Evolutionary conservation across 139 green algal species (phyloP).

Genomic region (Picochlorum sp.): DNA sequence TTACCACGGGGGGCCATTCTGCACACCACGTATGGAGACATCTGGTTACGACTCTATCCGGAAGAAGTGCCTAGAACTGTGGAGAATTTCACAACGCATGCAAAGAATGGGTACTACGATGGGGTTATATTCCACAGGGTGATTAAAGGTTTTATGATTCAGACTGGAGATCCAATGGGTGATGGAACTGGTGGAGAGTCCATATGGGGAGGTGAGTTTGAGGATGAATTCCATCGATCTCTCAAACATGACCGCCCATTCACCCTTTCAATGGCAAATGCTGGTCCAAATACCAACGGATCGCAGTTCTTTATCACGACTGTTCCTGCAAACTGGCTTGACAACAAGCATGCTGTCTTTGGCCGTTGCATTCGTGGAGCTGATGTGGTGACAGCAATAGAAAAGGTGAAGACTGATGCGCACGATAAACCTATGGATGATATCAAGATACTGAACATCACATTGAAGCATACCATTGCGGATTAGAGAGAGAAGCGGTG

Average conservation of each 20-base stretch:
- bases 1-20: slow-evolving; percentile 66
- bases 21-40: slow-evolving; percentile 86
- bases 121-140: slow-evolving; percentile 90
- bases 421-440: slow-evolving; percentile 88
- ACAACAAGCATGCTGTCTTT: slow-evolving; percentile 69
- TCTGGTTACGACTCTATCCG: slow-evolving; percentile 68
- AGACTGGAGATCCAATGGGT: slow-evolving; percentile 39
- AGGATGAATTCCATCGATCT: slow-evolving; percentile 88
- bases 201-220: slow-evolving; percentile 97
- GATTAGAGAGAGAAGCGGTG: background rate
- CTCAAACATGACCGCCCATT: slow-evolving; percentile 83
- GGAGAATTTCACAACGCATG: slow-evolving; percentile 97
- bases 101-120: slow-evolving; percentile 92
- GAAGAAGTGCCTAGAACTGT: slow-evolving; percentile 69
- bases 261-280: slow-evolving; percentile 85
- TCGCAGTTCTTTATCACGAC: slow-evolving; percentile 89
- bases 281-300: slow-evolving; percentile 35
- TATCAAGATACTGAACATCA: slow-evolving; percentile 90
- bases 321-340: slow-evolving; percentile 74
- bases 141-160: slow-evolving; percentile 95
- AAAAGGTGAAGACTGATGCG: slow-evolving; percentile 79
- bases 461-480: slow-evolving; percentile 10
- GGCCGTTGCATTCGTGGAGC: slow-evolving; percentile 72
- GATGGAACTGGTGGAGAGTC: slow-evolving; percentile 93
- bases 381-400: slow-evolving; percentile 88